Evolutionary conservation across 306 rosid genomes (phyloP), one percentile per base, ranked within the genome.

Genomic region (Vigna reflexopilosa): DNA sequence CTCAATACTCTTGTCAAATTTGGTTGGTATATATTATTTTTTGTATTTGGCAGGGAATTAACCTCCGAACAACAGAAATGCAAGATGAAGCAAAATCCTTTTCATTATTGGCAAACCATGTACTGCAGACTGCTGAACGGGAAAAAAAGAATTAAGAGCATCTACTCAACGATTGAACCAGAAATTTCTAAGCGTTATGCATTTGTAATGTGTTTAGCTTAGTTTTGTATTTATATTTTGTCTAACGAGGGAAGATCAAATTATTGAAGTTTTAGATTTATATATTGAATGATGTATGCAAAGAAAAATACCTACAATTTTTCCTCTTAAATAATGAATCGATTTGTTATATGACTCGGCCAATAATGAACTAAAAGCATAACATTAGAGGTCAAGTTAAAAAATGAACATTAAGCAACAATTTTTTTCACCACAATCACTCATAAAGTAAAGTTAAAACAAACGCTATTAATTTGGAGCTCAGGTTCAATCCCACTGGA

Each of bases 41-140:
- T 56, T 19, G 63, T n/a, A 19, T 51, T 55, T 81, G 71, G 57
- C 86, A 93, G 93, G 96, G 95, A 7, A 95, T 88, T 76, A 89
- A 83, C 77, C 38, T 59, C 58, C 77, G 83, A 82, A 66, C 98
- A 9, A 58, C 98, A 51, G 93, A 92, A 13, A 92, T 95, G 97
- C 93, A 95, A 88, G 98, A 92, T 73, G 85, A 88, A 20, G 98
- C 98, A 65, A 86, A 75, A 73, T 92, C 98, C 10, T 95, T 91
- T 80, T 95, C 98, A 69, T 86, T 90, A 47, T 78, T 95, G 89
- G 98, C 98, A 47, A 91, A 86, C 24, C 90, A 92, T 80, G 84
- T 92, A 77, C 86, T 92, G 32, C 88, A 52, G 81, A 85, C 87
- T 9, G 89, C 87, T 28, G 91, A 92, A 87, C 97, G 85, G 8